These are phyloP conservation scores for Daldinia bambusicola DNA, from an alignment of 495 filamentous ascomycete genomes.

Conservation along the genomic window DNA sequence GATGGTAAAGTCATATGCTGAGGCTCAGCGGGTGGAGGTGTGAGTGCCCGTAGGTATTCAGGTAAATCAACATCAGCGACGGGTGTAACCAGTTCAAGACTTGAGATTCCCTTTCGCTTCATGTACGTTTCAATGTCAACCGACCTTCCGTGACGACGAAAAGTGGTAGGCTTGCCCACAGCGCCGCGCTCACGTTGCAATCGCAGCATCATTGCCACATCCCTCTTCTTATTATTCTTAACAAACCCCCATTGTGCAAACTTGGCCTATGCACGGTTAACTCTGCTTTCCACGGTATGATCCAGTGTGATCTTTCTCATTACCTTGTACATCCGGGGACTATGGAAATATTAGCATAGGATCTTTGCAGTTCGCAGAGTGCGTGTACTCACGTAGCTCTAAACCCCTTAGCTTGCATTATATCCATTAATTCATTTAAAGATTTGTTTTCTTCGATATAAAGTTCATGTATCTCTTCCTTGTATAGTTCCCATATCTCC, in stretches of 20 bases:
- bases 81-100: slow-evolving; percentile 41
- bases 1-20: slow-evolving; percentile 36
- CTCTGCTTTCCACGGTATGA: not conserved
- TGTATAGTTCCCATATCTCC: slow-evolving; percentile 45
- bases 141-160: slow-evolving; percentile 44
- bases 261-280: slow-evolving; percentile 15
- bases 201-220: slow-evolving; percentile 46
- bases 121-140: slow-evolving; percentile 48
- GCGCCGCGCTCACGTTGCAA: slow-evolving; percentile 46
- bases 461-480: slow-evolving; percentile 42
- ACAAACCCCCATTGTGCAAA: slow-evolving; percentile 49
- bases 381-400: slow-evolving; percentile 43
- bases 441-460: slow-evolving; percentile 46
- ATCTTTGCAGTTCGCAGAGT: not conserved
- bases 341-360: slow-evolving; percentile 17
- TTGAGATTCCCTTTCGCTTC: slow-evolving; percentile 47
- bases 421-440: slow-evolving; percentile 45
- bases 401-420: slow-evolving; percentile 44
- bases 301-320: not conserved
- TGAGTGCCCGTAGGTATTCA: slow-evolving; percentile 45
- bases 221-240: slow-evolving; percentile 50
- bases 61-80: slow-evolving; percentile 38
- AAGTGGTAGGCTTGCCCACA: slow-evolving; percentile 45
- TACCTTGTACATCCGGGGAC: slow-evolving; percentile 49
- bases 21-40: slow-evolving; percentile 40